Evolutionary conservation across 495 filamentous ascomycete species (phyloP).

Genomic region (Neurospora terricola): DNA sequence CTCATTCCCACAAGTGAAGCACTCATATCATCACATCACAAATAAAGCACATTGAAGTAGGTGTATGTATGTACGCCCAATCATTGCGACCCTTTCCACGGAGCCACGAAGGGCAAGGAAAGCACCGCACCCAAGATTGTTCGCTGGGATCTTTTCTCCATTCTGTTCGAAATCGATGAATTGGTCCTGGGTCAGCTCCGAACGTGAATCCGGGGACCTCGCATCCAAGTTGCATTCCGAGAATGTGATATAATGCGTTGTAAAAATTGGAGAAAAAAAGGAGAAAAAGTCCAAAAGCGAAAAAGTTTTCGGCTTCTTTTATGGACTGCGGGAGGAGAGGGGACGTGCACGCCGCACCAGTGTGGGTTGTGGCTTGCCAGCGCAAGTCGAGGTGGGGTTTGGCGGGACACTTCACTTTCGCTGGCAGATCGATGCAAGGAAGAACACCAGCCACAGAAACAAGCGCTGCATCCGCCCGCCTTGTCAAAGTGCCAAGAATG

Average conservation of each 20-base stretch:
- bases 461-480: background rate
- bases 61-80: slow-evolving; percentile 37
- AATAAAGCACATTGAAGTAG: background rate
- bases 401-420: background rate
- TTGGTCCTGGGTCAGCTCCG: slow-evolving; percentile 33
- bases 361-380: background rate
- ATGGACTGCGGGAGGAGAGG: background rate
- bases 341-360: background rate
- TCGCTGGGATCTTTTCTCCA: slow-evolving; percentile 40
- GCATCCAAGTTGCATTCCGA: slow-evolving; percentile 32
- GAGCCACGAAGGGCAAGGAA: slow-evolving; percentile 23
- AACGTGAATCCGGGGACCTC: slow-evolving; percentile 25
- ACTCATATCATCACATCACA: background rate
- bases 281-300: slow-evolving; percentile 13
- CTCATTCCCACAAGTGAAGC: background rate
- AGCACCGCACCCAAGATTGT: slow-evolving; percentile 51
- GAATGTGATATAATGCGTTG: slow-evolving; percentile 46
- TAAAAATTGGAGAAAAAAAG: slow-evolving; percentile 36
- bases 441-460: background rate
- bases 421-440: background rate
- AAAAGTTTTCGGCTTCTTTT: slow-evolving; percentile 14
- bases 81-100: slow-evolving; percentile 46
- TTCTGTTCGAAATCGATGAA: slow-evolving; percentile 38
- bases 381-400: background rate
- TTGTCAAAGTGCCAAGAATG: no score